These are phyloP conservation scores for Trifolium pratense DNA, from an alignment of 306 rosid species.

Conservation along the genomic window DNA sequence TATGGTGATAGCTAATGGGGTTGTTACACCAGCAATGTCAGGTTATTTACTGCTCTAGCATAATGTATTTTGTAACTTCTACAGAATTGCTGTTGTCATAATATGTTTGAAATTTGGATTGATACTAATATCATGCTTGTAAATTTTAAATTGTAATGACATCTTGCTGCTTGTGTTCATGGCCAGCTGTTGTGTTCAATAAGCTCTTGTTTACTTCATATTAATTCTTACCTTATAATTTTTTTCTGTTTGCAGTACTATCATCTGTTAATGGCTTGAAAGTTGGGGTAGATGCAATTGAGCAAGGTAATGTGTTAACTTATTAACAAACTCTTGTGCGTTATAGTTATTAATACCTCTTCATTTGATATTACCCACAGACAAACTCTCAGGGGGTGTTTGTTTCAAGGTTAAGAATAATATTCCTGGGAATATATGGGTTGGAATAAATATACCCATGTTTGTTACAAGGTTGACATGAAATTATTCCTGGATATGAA, in stretches of 20 bases:
- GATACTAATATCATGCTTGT: constrained; percentile 21
- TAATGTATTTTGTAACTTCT: constrained; percentile 24
- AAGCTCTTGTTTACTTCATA: constrained; percentile 32
- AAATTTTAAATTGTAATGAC: constrained; percentile 23
- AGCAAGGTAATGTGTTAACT: constrained; percentile 62
- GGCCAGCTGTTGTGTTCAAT: constrained; percentile 34
- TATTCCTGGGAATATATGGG: too few relatives aligned
- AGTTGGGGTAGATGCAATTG: constrained; percentile 72
- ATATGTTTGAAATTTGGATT: constrained; percentile 21
- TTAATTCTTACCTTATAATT: constrained; percentile 41
- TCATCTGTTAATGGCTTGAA: constrained; percentile 89
- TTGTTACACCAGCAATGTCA: constrained; percentile 96
- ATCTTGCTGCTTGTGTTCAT: constrained; percentile 36
- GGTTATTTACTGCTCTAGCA: constrained; percentile 49
- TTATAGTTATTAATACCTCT: constrained; percentile 26
- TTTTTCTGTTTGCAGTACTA: constrained; percentile 62
- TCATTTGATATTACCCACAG: constrained; percentile 27
- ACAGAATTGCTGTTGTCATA: constrained; percentile 32
- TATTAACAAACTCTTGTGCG: constrained; percentile 17
- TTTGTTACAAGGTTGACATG: too few relatives aligned
- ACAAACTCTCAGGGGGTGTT: not conserved
- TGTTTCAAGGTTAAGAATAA: too few relatives aligned
- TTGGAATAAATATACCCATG: too few relatives aligned
- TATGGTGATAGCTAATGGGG: constrained; percentile 99
- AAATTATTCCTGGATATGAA: too few relatives aligned